Base-by-base conservation (phyloP, 139 green algal species). In the Chlamydomonas eustigma region DNA sequence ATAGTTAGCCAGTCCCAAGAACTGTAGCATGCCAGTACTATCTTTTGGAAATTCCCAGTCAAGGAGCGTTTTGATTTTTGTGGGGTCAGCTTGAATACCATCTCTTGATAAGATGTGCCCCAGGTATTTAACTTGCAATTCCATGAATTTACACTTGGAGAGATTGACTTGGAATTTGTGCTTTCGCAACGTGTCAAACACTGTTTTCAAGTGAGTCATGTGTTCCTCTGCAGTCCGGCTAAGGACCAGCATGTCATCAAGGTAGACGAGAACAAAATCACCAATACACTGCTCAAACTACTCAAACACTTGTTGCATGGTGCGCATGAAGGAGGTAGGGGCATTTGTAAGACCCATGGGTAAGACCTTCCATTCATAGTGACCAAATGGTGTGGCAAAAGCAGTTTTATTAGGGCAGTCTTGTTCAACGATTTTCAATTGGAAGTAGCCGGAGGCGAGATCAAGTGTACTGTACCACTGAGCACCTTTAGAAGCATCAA, bases 191-290 rank as follows among this genome's bases (percentile, higher is more conserved):
- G n/a, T n/a, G n/a, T 85, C 12, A 4, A 93, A 64, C 0, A 93
- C 83, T 0, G 44, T 6, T 8, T 65, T 18, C 0, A 93, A 25
- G 52, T 93, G 87, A 2, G 78, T 0, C 2, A 74, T 1, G 50
- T 92, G 87, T 5, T 90, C 80, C 25, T 84, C 81, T 2, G 31
- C 2, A 1, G 52, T 81, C 52, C 76, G 84, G 2, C n/a, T 79
- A 39, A 81, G 91, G 0, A 92, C 64, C 0, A 90, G 37, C 4
- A 92, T 86, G 66, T 94, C 90, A 80, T 92, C 87, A 1, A 93
- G 38, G 68, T 92, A 94, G 2, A 89, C 74, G 0, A 88, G 33
- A 8, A 88, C 71, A 64, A 83, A 91, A 4, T 87, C 79, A 3
- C 70, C 52, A 0, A 88, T 2, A n/a, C 77, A 69, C 0, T 38